Percentiles rank a stretch among this genome's conserved stretches.
phyloP scores from a whole-genome alignment of 306 rosid species.

The Leucaena leucocephala region DNA sequence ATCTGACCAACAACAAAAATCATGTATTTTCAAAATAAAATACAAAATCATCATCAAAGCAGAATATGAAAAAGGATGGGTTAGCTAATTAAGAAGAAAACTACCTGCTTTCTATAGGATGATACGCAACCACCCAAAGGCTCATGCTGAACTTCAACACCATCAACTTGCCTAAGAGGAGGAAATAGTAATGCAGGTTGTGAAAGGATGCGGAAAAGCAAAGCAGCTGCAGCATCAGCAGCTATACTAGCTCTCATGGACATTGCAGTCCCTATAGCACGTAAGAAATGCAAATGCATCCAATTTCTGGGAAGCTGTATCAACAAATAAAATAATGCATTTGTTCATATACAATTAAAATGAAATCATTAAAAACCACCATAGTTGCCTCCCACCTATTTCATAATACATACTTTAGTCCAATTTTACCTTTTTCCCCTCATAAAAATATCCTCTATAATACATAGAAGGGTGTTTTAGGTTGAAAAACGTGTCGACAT shows the following conservation, averaged over 20 bases:
- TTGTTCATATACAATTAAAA: background rate
- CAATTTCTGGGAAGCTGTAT: slow-evolving; percentile 96
- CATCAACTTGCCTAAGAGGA: slow-evolving; percentile 92
- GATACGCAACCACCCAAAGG: slow-evolving; percentile 78
- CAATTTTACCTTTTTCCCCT: background rate
- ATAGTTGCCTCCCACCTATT: background rate
- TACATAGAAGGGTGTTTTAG: background rate
- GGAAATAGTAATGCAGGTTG: slow-evolving; percentile 98
- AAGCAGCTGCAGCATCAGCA: slow-evolving; percentile 98
- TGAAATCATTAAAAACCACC: slow-evolving; percentile 19
- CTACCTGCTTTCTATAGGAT: slow-evolving; percentile 87
- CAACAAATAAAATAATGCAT: slow-evolving; percentile 3
- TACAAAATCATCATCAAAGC: slow-evolving; percentile 6
- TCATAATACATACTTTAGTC: background rate
- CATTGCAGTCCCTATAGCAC: slow-evolving; percentile 99
- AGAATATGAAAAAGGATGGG: background rate
- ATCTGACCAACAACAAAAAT: slow-evolving; percentile 57
- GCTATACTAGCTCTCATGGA: slow-evolving; percentile 97
- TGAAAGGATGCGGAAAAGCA: slow-evolving; percentile 92
- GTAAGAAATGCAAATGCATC: slow-evolving; percentile 99
- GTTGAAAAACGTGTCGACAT: background rate
- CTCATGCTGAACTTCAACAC: slow-evolving; percentile 81
- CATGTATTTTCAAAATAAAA: slow-evolving; percentile 11
- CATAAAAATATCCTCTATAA: background rate
- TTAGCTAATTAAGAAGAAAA: background rate